Evolutionary conservation across 202 grass and related monocot species (phyloP).

Genomic region (Bolboschoenoplectus hybrid): DNA sequence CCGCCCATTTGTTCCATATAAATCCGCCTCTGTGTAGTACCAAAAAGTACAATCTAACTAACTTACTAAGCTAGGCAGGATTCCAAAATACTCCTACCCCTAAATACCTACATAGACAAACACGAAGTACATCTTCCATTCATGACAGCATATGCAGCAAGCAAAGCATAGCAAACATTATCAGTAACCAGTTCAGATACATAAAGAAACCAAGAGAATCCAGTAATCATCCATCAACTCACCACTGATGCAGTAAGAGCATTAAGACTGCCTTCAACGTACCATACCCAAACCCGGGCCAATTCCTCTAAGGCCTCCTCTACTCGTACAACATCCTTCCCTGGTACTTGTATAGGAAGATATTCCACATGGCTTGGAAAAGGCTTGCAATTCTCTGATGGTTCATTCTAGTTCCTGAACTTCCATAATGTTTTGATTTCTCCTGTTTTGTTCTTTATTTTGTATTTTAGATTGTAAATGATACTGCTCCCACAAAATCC

Average conservation of each 20-base stretch:
- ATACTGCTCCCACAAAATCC: neutral
- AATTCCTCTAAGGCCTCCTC: neutral
- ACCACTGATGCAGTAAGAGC: neutral
- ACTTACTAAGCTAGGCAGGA: neutral
- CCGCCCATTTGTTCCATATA: no score
- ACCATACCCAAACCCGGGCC: neutral
- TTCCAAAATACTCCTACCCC: neutral
- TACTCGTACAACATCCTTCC: neutral
- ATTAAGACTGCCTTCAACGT: neutral
- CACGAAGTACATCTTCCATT: neutral
- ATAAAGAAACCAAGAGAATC: neutral
- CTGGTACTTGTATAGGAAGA: neutral
- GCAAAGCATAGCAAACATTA: no score
- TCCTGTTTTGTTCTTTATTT: neutral
- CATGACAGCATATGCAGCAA: neutral
- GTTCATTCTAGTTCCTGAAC: neutral
- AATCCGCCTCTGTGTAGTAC: neutral
- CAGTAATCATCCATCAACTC: no score
- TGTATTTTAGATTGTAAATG: conserved; percentile 9
- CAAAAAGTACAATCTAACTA: conserved; percentile 1
- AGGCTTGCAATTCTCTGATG: neutral
- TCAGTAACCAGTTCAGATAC: neutral
- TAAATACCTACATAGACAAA: neutral
- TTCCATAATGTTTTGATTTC: neutral
- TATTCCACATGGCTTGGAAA: neutral